phyloP scores from a whole-genome alignment of 1,139 yeast species.

The Saccharomyces hybrid region DNA sequence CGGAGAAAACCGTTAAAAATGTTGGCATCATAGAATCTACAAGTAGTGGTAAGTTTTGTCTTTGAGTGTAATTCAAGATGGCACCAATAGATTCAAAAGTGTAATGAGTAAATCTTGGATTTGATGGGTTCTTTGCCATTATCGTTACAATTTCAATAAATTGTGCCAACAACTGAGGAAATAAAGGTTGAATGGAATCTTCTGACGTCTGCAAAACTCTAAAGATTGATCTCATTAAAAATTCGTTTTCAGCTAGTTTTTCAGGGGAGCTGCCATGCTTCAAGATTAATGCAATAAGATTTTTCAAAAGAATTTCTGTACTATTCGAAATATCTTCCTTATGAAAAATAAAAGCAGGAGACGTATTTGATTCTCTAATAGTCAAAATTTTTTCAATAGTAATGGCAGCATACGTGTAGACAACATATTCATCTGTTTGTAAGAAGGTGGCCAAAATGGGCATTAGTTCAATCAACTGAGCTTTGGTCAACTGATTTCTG shows the following conservation, averaged over 20 bases:
- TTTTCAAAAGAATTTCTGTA: slow-evolving; percentile 49
- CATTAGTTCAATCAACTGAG: slow-evolving; percentile 68
- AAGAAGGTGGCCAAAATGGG: slow-evolving; percentile 74
- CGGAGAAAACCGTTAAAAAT: slow-evolving; percentile 58
- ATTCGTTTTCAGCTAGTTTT: slow-evolving; percentile 91
- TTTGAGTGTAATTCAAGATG: slow-evolving; percentile 49
- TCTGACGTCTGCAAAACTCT: slow-evolving; percentile 73
- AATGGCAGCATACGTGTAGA: slow-evolving; percentile 87
- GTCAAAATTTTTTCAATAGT: slow-evolving; percentile 85
- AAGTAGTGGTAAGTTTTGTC: slow-evolving; percentile 36
- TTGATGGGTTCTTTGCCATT: slow-evolving; percentile 85
- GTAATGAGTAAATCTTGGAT: slow-evolving; percentile 88
- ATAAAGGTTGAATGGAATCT: slow-evolving; percentile 43
- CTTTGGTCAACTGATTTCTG: slow-evolving; percentile 86
- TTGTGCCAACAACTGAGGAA: slow-evolving; percentile 48
- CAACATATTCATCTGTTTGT: slow-evolving; percentile 59
- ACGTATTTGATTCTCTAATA: slow-evolving; percentile 51
- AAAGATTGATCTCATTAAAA: slow-evolving; percentile 81
- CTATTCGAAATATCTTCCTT: slow-evolving; percentile 62
- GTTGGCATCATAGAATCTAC: slow-evolving; percentile 59
- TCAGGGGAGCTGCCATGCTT: slow-evolving; percentile 64
- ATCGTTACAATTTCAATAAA: slow-evolving; percentile 59
- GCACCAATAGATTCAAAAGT: slow-evolving; percentile 83
- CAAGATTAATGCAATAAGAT: slow-evolving; percentile 59
- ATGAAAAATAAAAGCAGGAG: slow-evolving; percentile 50